Evolutionary conservation across 108 stramenopile species (phyloP).

Genomic region (Aurantiochytrium sp.): DNA sequence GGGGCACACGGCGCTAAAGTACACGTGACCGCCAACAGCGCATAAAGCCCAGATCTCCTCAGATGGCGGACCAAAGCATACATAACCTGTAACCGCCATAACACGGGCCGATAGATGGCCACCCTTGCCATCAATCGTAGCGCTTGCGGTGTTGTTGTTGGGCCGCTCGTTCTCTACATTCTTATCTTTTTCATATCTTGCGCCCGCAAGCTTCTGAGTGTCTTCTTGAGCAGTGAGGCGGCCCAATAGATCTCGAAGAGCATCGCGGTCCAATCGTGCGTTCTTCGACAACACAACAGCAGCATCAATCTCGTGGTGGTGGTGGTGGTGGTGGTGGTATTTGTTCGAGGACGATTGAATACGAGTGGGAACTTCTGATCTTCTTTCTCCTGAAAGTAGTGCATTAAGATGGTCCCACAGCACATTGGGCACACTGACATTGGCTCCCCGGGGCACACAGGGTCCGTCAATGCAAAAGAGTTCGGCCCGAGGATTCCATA

Average conservation of each 20-base stretch:
- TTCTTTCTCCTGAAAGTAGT: neutral
- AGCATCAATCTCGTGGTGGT: neutral
- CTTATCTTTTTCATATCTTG: neutral
- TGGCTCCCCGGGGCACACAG: neutral
- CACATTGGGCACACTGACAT: neutral
- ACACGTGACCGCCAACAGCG: too few species aligned
- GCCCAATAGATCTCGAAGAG: neutral
- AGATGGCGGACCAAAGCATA: too few species aligned
- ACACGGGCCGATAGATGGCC: too few species aligned
- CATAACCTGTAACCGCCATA: too few species aligned
- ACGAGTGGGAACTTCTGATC: too few species aligned
- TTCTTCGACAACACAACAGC: neutral
- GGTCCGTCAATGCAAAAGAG: neutral
- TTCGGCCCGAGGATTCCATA: neutral
- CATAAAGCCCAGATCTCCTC: too few species aligned
- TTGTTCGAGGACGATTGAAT: too few species aligned
- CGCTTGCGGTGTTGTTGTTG: too few species aligned
- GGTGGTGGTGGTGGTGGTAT: too few species aligned
- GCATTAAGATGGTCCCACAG: neutral
- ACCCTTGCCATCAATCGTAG: too few species aligned
- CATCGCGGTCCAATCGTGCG: neutral
- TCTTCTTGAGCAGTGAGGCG: neutral
- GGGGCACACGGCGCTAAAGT: too few species aligned
- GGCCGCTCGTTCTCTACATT: neutral
- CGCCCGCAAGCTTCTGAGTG: neutral